These are phyloP conservation scores for Nicotiana paniculata DNA, from an alignment of 257 asterid species.

Conservation along the genomic window DNA sequence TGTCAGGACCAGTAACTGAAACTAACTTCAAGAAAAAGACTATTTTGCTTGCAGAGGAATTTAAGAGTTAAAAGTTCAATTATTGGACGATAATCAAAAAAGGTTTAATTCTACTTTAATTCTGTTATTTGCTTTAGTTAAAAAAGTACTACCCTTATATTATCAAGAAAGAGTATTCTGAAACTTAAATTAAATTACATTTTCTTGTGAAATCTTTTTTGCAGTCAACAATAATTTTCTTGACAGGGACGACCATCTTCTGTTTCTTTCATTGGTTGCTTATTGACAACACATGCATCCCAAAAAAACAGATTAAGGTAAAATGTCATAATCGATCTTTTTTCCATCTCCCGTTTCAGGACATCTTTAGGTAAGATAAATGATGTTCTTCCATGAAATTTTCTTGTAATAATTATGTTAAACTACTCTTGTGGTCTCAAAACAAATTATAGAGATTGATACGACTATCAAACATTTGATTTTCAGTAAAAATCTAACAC, in stretches of 20 bases:
- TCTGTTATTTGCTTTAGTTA: background rate
- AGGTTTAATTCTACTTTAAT: background rate
- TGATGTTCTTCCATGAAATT: background rate
- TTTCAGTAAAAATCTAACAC: background rate
- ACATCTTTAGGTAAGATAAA: background rate
- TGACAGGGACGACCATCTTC: constrained; percentile 2
- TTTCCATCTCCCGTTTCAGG: background rate
- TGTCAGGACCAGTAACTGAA: background rate
- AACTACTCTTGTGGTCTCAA: background rate
- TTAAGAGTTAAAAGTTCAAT: background rate
- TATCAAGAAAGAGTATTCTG: background rate
- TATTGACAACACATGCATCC: background rate
- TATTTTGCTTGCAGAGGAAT: background rate
- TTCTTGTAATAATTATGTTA: background rate
- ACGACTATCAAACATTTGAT: background rate
- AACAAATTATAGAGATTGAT: background rate
- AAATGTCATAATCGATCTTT: background rate
- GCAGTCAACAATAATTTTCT: background rate
- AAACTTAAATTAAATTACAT: background rate
- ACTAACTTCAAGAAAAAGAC: background rate
- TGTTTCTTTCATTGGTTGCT: background rate
- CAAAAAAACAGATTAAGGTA: background rate
- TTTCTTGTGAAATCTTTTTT: background rate
- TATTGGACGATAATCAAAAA: background rate
- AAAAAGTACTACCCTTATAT: background rate